phyloP scores from a whole-genome alignment of 1,284 basidiomycete genomes.

The Hypsizygus ulmarius region DNA sequence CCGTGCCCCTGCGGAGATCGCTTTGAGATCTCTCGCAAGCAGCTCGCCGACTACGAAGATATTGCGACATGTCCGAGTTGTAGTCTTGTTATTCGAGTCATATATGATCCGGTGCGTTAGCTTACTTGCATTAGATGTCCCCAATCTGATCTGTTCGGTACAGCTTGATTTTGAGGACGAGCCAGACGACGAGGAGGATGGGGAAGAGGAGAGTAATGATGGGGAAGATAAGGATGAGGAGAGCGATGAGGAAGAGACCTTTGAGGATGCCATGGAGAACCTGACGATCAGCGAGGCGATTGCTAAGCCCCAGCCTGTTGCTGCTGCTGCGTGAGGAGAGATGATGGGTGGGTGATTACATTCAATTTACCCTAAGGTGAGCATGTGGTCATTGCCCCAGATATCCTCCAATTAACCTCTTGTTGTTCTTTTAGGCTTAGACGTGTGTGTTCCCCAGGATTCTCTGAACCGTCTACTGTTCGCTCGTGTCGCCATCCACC shows the following conservation, averaged over 20 bases:
- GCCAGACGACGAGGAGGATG: conserved; percentile 46
- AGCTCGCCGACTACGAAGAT: conserved; percentile 90
- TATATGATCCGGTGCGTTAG: conserved; percentile 88
- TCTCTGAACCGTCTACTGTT: no score
- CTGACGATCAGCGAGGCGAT: conserved; percentile 41
- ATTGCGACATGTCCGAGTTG: conserved; percentile 98
- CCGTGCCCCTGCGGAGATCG: conserved; percentile 98
- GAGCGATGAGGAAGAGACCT: conserved; percentile 45
- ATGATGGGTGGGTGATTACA: conserved; percentile 6
- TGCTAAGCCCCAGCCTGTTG: conserved; percentile 20
- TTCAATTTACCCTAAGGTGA: conserved; percentile 12
- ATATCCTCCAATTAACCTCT: neutral
- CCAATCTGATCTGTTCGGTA: conserved; percentile 4
- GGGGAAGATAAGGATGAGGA: conserved; percentile 43
- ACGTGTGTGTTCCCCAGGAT: no score
- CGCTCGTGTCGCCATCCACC: no score
- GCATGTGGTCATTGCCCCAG: neutral
- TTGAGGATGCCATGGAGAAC: conserved; percentile 66
- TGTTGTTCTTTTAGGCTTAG: no score
- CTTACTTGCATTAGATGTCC: conserved; percentile 1
- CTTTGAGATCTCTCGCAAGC: conserved; percentile 91
- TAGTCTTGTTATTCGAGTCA: conserved; percentile 88
- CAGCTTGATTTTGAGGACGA: conserved; percentile 77
- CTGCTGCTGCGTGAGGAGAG: conserved; percentile 15
- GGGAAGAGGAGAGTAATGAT: conserved; percentile 38